phyloP scores from a whole-genome alignment of 2,329 filamentous ascomycete genomes.

The Seiridium cupressi region DNA sequence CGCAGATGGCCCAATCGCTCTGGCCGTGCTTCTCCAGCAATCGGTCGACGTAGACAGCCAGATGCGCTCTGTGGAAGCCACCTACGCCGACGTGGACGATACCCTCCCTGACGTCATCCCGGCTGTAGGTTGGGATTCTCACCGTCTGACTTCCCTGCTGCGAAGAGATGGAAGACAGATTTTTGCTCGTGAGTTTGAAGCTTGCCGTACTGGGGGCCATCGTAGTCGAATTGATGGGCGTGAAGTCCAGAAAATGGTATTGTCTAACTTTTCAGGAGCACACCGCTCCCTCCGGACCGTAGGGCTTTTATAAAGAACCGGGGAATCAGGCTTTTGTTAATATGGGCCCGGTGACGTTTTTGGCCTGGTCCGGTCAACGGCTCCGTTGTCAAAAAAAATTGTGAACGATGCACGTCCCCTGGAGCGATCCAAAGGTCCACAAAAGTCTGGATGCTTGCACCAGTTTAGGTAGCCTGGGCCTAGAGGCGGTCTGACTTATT shows the following conservation, averaged over 20 bases:
- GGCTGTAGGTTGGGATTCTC: constrained; percentile 41
- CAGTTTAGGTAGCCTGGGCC: no score
- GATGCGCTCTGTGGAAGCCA: constrained; percentile 52
- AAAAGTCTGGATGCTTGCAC: no score
- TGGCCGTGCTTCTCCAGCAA: constrained; percentile 44
- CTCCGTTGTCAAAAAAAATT: background rate
- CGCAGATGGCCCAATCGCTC: constrained; percentile 48
- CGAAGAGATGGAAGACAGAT: constrained; percentile 31
- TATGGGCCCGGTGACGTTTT: constrained; percentile 5
- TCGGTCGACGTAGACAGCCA: constrained; percentile 50
- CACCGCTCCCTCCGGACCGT: background rate
- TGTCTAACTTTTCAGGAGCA: background rate
- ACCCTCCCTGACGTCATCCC: constrained; percentile 46
- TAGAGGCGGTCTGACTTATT: no score
- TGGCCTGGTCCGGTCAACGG: constrained; percentile 2
- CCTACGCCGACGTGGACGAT: constrained; percentile 54
- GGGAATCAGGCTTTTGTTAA: background rate
- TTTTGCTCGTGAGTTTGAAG: constrained; percentile 37
- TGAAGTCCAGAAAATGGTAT: background rate
- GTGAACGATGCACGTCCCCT: background rate
- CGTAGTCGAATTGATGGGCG: background rate
- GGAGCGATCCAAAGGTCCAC: background rate
- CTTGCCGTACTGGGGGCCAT: constrained; percentile 11
- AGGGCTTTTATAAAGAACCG: background rate
- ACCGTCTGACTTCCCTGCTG: constrained; percentile 16